A percentile compares a stretch with the other conserved stretches of the same genome.
phyloP scores from a whole-genome alignment of 768 basidiomycete genomes.

The Austroboletus festivus region DNA sequence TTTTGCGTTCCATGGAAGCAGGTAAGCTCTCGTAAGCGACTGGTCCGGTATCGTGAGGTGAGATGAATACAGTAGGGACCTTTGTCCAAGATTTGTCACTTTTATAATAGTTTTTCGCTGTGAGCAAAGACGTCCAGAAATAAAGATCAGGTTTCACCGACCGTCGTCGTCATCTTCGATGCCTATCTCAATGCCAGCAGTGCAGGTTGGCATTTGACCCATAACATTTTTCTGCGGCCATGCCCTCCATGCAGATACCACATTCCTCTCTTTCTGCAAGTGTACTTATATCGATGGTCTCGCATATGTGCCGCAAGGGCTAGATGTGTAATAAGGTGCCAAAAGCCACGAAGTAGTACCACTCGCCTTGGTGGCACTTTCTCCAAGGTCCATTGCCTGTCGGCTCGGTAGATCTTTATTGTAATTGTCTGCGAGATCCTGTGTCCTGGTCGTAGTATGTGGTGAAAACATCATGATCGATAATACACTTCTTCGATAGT shows the following conservation, averaged over 20 bases:
- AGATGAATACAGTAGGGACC: not conserved
- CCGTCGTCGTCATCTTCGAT: constrained; percentile 9
- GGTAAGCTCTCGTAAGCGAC: constrained; percentile 18
- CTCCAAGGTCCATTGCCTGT: constrained; percentile 5
- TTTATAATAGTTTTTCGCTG: constrained; percentile 1
- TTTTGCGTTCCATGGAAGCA: constrained; percentile 23
- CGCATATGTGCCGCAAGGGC: constrained; percentile 15
- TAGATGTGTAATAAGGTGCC: constrained; percentile 1
- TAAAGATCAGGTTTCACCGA: constrained; percentile 4
- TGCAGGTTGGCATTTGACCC: too few species aligned
- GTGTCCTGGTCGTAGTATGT: constrained; percentile 6
- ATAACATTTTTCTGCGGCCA: constrained; percentile 15
- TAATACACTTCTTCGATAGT: constrained; percentile 14
- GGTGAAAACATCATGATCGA: not conserved
- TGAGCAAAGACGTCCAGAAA: constrained; percentile 8
- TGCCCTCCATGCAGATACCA: constrained; percentile 18
- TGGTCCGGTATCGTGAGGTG: not conserved
- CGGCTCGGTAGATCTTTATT: not conserved
- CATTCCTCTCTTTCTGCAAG: constrained; percentile 21
- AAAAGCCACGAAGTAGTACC: not conserved
- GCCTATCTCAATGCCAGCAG: constrained; percentile 15
- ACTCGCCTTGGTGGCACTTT: constrained; percentile 11
- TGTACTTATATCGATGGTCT: constrained; percentile 21
- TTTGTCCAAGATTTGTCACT: constrained; percentile 4
- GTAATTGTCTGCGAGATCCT: constrained; percentile 7